phyloP scores from a whole-genome alignment of 306 rosid genomes.

The Pyrus betulifolia region DNA sequence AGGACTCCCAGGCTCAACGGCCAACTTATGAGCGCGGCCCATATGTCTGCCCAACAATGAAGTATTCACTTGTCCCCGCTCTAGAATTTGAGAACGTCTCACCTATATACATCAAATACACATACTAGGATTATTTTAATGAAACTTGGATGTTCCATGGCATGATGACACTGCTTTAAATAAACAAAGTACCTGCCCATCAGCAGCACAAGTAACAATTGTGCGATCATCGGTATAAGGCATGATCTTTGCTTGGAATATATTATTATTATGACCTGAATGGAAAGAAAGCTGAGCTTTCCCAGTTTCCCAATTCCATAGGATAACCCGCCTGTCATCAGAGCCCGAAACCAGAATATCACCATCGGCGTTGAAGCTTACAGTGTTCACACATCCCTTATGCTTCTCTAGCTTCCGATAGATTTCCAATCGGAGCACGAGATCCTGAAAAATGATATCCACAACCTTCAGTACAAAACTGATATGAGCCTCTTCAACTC shows the following conservation, averaged over 20 bases:
- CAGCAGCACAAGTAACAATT: conserved; percentile 87
- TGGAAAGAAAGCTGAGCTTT: conserved; percentile 40
- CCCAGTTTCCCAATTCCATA: conserved; percentile 83
- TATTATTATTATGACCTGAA: conserved; percentile 64
- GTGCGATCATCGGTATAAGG: conserved; percentile 60
- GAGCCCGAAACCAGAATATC: conserved; percentile 73
- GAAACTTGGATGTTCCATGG: neutral
- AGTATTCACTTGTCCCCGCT: conserved; percentile 47
- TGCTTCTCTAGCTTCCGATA: conserved; percentile 56
- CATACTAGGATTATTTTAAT: neutral
- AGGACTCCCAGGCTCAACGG: conserved; percentile 95
- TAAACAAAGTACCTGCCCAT: conserved; percentile 64
- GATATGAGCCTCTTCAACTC: neutral
- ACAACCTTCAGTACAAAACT: too few relatives aligned
- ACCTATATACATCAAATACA: conserved; percentile 48
- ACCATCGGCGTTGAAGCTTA: conserved; percentile 74
- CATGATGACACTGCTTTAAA: neutral
- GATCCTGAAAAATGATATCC: conserved; percentile 41
- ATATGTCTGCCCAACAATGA: conserved; percentile 51
- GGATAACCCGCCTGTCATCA: conserved; percentile 67
- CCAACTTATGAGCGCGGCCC: conserved; percentile 87
- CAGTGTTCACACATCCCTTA: conserved; percentile 77
- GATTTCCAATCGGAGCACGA: conserved; percentile 68
- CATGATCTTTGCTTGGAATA: conserved; percentile 80
- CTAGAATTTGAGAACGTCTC: conserved; percentile 64